Base-by-base conservation (phyloP, 768 basidiomycete species). In the Mycena sanguinolenta region DNA sequence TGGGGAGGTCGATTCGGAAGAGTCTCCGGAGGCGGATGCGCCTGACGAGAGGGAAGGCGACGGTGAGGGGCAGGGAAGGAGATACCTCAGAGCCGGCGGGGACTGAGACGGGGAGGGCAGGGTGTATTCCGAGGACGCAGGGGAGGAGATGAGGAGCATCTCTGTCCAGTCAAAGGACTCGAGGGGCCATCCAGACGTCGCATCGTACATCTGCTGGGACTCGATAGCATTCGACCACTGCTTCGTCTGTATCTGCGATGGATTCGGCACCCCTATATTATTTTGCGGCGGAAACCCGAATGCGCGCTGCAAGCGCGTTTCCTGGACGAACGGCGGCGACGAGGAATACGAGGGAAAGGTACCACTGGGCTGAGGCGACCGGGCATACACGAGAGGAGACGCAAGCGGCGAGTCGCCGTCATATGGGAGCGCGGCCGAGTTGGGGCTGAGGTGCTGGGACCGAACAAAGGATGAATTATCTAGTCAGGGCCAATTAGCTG, bases 81-180 rank as follows among this genome's bases (percentile, higher is more conserved):
- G 19, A 14, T 62, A 38, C 1, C 27, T 28, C 17, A 49, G 54
- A 5, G 32, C 32, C 6, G 32, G 32, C 32, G 32, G 32, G 19
- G 44, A 62, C 6, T 28, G 23, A 21, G 39, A 39, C 32, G 59
- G 58, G 9, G 66, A 62, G 16, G 39, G 19, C 4, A 8, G 7
- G 9, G 67, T 60, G 30, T 61, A 67, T 17, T 52, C 21, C 2
- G 58, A 59, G 50, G 50, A 52, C 25, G 27, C 13, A 19, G 57
- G 44, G 1, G 55, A 12, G 4, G 60, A 49, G 53, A 34, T 5
- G 4, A 55, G 25, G 52, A 68, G 44, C 30, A 55, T 62, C 44
- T 68, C 60, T 19, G 44, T 57, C 67, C 67, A 62, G 30, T 65
- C 64, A 19, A 65, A n/a, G 19, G 44, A 0, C 44, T 46, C 44